These are phyloP conservation scores for Flaveria robusta DNA, from an alignment of 129 eudicot genomes.

Conservation along the genomic window DNA sequence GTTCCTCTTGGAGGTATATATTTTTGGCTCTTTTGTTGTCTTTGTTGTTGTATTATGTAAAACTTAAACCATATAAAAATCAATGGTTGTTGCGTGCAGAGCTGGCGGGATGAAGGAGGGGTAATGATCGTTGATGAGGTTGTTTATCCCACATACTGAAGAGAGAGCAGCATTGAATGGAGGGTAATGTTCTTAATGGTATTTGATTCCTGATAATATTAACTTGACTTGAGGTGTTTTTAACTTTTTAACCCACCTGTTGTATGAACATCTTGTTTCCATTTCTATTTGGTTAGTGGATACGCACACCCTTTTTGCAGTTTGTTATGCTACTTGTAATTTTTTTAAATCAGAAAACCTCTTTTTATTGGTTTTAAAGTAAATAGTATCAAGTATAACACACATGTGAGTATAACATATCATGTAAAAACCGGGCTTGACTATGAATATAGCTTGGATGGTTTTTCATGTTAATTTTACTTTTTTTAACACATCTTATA, in stretches of 20 bases:
- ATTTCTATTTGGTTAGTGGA: not conserved
- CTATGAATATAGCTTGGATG: no score
- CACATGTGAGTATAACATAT: no score
- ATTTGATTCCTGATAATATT: not conserved
- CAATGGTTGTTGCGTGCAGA: slow-evolving; percentile 37
- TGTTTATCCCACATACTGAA: slow-evolving; percentile 47
- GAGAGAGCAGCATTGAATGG: not conserved
- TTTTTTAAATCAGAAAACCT: no score
- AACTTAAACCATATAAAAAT: not conserved
- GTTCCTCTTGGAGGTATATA: slow-evolving; percentile 64
- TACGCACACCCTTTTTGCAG: not conserved
- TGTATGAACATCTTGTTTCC: slow-evolving; percentile 18
- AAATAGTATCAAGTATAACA: no score
- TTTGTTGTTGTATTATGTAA: not conserved
- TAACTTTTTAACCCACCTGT: slow-evolving; percentile 13
- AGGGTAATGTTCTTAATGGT: slow-evolving; percentile 1
- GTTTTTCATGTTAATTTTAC: no score
- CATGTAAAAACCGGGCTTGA: no score
- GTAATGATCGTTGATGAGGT: slow-evolving; percentile 52
- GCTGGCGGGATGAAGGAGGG: slow-evolving; percentile 51
- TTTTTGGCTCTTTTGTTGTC: not conserved
- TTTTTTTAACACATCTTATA: no score
- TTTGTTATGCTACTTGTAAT: not conserved
- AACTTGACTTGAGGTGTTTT: not conserved
- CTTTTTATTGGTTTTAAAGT: no score